Evolutionary conservation across 129 eudicot genomes (phyloP), one percentile per base, ranked within the genome.

Genomic region (Escallonia herrerae): DNA sequence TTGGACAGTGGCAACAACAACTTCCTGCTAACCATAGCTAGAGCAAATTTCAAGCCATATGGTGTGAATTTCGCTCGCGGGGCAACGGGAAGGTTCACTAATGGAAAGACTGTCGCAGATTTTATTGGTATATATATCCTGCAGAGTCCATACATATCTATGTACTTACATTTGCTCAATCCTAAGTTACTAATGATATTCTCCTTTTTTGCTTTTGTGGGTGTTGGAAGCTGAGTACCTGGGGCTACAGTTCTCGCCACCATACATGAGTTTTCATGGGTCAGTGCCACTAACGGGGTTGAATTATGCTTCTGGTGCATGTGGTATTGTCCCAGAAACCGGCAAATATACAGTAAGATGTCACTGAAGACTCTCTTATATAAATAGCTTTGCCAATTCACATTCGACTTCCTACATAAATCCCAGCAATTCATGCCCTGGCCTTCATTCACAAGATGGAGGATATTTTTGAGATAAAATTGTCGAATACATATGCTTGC

Each of bases 1-100:
- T 43, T 87, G 12, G 95, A 87, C 9, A 77, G 79, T 5, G 95
- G 90, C 6, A 83, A 87, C 44, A 87, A 81, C 43, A 87, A 87
- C 60, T 42, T 56, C 3, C 70, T 86, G 56, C 84, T 75, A 43
- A 86, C 90, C 22, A 0, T 83, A 11, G 78, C 84, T 42, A 77
- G 67, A 74, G 90, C 83, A 0, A 62, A 81, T 71, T 83, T 50
- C 49, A 0, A 4, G n/a, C 95, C 95, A 3, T 87, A 87, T n/a
- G 95, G 95, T 15, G 15, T 43, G 13, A 60, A 78, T 56, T 87
- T 87, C 44, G 53, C 56, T 3, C 7, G 12, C 9, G 90, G 95
- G 10, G 59, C 85, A 5, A 83, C 95, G 0, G 90, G 95, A 38
- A 81, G 95, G 57, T 83, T 83, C 60, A 83, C 85, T 50, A 76